Base-by-base conservation (phyloP, 2,329 filamentous ascomycete genomes). In the Sordariomycetes sp. region DNA sequence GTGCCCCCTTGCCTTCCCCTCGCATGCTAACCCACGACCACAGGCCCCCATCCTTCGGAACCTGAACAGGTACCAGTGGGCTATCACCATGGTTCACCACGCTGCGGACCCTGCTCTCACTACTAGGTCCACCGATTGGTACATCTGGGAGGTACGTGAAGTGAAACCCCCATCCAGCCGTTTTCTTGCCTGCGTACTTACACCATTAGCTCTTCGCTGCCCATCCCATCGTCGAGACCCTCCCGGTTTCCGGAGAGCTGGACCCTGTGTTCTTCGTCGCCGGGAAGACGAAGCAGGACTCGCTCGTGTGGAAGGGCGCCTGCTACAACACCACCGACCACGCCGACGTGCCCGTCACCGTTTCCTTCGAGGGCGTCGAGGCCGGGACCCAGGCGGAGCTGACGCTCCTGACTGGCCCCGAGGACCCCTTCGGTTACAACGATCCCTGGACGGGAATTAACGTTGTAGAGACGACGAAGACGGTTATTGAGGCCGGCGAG, bases 321-420 rank as follows among this genome's bases (percentile, higher is more conserved):
- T 76, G 76, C 0, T 81, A 81, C 66, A 81, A 81, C 69, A 73
- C 75, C 0, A 79, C 78, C 6, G 67, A 73, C 50, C 63, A 65
- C 18, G 74, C 67, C 1, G 68, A 74, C 1, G 72, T 81, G 2
- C 74, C 75, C 1, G 71, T 82, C 1, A 71, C 69, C 0, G 61
- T 81, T 1, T 64, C 66, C 1, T 79, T 82, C 54, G 73, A 78
- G 12, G 76, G 75, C 1, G 65, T 76, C 20, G 58, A 65, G 34
- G 62, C 68, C 1, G 76, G 74, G 3, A 65, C 72, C 0, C 66
- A 65, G 53, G 79, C 73, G 0, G 68, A 69, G 51, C 64, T 81
- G 54, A 79, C 74, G 3, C 66, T 80, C 0, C 67, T 80, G 22
- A 76, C 73, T 0, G 78, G 74, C 46, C 70, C 69, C 10, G 58